A percentile compares a stretch with the other conserved stretches of the same genome.
Evolutionary conservation across 225 moss, liverwort and hornwort genomes (phyloP).

Genomic region (Polytrichum commune): DNA sequence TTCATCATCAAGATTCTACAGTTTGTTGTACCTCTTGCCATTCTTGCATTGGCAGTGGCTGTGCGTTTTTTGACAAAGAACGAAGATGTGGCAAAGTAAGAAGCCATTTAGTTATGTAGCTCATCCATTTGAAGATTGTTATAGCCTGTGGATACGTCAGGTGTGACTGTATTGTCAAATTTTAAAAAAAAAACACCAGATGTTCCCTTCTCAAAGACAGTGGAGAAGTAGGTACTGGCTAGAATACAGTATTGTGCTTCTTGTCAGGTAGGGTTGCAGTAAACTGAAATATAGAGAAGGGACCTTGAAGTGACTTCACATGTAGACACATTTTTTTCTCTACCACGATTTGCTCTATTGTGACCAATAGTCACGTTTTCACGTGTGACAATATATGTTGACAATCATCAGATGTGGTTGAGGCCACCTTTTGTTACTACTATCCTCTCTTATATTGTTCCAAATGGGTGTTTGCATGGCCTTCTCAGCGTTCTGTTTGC

Average conservation of each 20-base stretch:
- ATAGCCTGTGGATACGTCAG: constrained; percentile 24
- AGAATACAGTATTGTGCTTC: constrained; percentile 7
- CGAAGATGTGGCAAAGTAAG: constrained; percentile 44
- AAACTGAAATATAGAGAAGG: constrained; percentile 3
- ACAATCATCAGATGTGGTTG: constrained; percentile 14
- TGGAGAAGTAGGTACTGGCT: constrained; percentile 18
- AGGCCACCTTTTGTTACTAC: not conserved
- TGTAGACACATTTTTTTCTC: constrained; percentile 15
- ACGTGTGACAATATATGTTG: constrained; percentile 1
- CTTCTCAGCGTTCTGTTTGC: no score
- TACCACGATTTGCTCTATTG: constrained; percentile 18
- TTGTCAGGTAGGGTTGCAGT: constrained; percentile 18
- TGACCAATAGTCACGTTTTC: constrained; percentile 23
- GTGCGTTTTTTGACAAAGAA: constrained; percentile 85
- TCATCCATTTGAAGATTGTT: constrained; percentile 26
- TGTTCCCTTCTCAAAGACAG: constrained; percentile 14
- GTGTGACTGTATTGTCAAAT: constrained; percentile 1
- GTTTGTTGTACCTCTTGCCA: constrained; percentile 84
- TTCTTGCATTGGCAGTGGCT: constrained; percentile 77
- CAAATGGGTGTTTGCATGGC: no score
- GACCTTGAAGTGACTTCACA: constrained; percentile 13
- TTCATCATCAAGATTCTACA: constrained; percentile 91
- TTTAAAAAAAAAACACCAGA: constrained; percentile 5
- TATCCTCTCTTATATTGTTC: no score
- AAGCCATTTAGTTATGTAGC: constrained; percentile 4